phyloP scores from a whole-genome alignment of 108 stramenopile genomes.

The Pseudonitzschia delicatissima region DNA sequence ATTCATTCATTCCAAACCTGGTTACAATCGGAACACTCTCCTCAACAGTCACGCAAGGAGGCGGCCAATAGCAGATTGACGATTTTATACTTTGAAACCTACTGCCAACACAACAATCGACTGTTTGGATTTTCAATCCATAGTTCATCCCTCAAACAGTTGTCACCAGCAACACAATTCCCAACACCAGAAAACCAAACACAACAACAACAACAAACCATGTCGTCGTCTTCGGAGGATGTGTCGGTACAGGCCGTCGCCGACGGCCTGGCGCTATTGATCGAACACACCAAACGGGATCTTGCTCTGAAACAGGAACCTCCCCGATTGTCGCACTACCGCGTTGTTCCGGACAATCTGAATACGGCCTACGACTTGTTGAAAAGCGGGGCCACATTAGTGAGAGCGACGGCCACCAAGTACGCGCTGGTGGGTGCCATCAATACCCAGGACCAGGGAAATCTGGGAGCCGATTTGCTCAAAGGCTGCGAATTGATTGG shows the following conservation, averaged over 20 bases:
- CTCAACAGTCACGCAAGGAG: too few species aligned
- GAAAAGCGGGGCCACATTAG: constrained; percentile 45
- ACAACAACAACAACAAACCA: not conserved
- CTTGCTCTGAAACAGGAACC: constrained; percentile 3
- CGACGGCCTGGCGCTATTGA: not conserved
- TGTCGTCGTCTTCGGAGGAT: not conserved
- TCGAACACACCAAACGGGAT: constrained; percentile 14
- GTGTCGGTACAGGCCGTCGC: constrained; percentile 7
- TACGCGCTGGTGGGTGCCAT: constrained; percentile 73
- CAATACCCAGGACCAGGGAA: constrained; percentile 34
- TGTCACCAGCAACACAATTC: not conserved
- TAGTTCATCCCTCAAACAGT: too few species aligned
- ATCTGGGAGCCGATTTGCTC: constrained; percentile 51
- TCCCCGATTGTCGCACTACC: constrained; percentile 49
- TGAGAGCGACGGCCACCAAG: constrained; percentile 76
- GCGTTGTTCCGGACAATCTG: constrained; percentile 50
- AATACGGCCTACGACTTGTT: constrained; percentile 53
- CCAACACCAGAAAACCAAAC: not conserved
- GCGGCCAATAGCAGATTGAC: too few species aligned
- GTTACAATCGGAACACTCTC: too few species aligned
- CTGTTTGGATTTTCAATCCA: too few species aligned
- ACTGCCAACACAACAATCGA: too few species aligned
- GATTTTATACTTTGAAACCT: too few species aligned
- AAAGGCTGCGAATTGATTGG: constrained; percentile 65
- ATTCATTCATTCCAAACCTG: too few species aligned